Conservation (phyloP, 2,329 filamentous ascomycete genomes). For the Zymoseptoria tritici region DNA sequence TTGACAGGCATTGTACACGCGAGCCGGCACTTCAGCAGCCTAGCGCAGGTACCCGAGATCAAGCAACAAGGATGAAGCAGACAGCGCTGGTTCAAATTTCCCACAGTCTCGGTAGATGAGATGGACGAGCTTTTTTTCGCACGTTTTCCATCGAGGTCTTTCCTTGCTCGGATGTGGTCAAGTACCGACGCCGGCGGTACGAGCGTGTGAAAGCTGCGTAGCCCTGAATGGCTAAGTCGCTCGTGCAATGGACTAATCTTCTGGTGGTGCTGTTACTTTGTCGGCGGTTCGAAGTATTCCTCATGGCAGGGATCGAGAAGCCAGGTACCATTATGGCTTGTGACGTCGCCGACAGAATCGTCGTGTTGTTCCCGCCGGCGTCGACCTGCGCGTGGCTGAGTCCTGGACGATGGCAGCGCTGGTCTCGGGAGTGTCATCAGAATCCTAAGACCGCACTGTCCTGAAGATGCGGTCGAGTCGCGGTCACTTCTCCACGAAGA, state of each 20-base stretch:
- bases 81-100: background rate
- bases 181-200: background rate
- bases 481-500: no score
- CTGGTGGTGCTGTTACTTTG: background rate
- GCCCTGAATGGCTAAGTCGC: background rate
- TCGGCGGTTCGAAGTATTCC: no score
- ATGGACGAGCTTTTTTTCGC: background rate
- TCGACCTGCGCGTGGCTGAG: no score
- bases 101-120: background rate
- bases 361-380: no score
- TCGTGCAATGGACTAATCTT: background rate
- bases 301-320: no score
- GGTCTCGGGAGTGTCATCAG: no score
- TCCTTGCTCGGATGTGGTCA: background rate
- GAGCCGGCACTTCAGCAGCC: background rate
- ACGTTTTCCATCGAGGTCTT: background rate
- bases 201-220: background rate
- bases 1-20: no score
- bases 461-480: no score
- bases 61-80: background rate
- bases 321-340: no score
- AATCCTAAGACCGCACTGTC: no score
- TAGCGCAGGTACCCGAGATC: background rate
- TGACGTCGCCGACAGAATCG: no score
- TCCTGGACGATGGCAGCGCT: no score